Evolutionary conservation across 176 grass and related monocot species (phyloP), one percentile per base, ranked within the genome.

Genomic region (Cenchrus americanus): DNA sequence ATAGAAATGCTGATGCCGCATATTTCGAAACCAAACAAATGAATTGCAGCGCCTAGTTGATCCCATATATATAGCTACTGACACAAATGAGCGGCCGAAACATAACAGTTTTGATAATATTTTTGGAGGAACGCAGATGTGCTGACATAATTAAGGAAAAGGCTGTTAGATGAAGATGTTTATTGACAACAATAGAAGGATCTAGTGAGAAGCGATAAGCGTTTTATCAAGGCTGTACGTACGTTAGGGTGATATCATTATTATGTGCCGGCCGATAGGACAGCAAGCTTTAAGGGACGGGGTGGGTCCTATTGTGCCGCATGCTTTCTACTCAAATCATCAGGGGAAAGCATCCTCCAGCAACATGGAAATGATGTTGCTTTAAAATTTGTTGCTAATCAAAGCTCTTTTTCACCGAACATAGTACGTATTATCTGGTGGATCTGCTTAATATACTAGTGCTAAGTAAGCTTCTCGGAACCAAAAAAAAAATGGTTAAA

Each of bases 191-290:
- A 66, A 47, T 32, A 81, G 60, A 65, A 66, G 58, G 49, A 82
- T 76, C 71, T 52, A 32, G 44, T 15, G 17, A 32, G 19, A 66
- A 26, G 52, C 23, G 34, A 21, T 78, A n/a, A 61, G 73, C 18
- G 3, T 57, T 75, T 75, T 34, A 66, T 76, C n/a, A n/a, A n/a
- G n/a, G n/a, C n/a, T n/a, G n/a, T n/a, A n/a, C n/a, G n/a, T 76
- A 48, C 49, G 19, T 62, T 65, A 8, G 15, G 18, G 37, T 17
- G 54, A 27, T 4, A 66, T 14, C 80, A 32, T 67, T 79, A 73
- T 84, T 79, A 73, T 84, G 83, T 67, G 48, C 75, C 14, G 13
- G 26, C 42, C 15, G 68, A 80, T 84, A 89, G 11, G 82, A 84
- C 87, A 61, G 3, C 41, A 42, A 80, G 62, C 76, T 84, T 89